Evolutionary conservation across 192 early-diverging fungal species (phyloP).

Genomic region (Lobosporangium transversale): DNA sequence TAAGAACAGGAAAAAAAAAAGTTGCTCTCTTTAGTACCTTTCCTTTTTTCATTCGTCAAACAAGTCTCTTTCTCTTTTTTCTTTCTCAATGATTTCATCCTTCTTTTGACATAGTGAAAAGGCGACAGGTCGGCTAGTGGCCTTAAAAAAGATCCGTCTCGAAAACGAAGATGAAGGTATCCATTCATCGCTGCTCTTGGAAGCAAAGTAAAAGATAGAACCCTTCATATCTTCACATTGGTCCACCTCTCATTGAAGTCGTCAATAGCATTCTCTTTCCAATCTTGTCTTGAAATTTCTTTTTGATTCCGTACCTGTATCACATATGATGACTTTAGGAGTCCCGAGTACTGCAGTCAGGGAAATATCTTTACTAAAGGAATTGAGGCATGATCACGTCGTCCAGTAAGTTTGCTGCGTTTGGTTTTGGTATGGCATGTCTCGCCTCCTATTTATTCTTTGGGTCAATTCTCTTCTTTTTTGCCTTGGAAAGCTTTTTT

Average conservation of each 20-base stretch:
- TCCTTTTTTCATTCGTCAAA: not conserved
- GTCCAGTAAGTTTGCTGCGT: slow-evolving; percentile 73
- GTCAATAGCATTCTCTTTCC: too few species aligned
- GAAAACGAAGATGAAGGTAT: slow-evolving; percentile 73
- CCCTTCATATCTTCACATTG: too few species aligned
- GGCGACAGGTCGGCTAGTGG: slow-evolving; percentile 66
- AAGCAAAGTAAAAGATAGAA: slow-evolving; percentile 2
- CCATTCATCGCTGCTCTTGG: not conserved
- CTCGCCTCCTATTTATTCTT: slow-evolving; percentile 1
- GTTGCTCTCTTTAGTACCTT: not conserved
- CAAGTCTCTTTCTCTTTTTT: not conserved
- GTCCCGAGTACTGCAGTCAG: slow-evolving; percentile 88
- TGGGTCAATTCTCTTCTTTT: slow-evolving; percentile 1
- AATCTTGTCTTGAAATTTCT: too few species aligned
- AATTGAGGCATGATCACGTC: slow-evolving; percentile 86
- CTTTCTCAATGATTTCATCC: not conserved
- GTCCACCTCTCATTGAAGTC: too few species aligned
- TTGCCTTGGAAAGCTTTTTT: not conserved
- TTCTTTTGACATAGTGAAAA: slow-evolving; percentile 41
- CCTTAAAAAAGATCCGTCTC: slow-evolving; percentile 78
- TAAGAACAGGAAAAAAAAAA: too few species aligned
- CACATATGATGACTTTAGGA: slow-evolving; percentile 10
- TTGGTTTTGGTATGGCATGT: too few species aligned
- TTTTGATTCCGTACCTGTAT: not conserved
- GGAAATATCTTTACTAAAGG: slow-evolving; percentile 89